phyloP scores from a whole-genome alignment of 1,284 basidiomycete genomes.

The Cutaneotrichosporon sp. region DNA sequence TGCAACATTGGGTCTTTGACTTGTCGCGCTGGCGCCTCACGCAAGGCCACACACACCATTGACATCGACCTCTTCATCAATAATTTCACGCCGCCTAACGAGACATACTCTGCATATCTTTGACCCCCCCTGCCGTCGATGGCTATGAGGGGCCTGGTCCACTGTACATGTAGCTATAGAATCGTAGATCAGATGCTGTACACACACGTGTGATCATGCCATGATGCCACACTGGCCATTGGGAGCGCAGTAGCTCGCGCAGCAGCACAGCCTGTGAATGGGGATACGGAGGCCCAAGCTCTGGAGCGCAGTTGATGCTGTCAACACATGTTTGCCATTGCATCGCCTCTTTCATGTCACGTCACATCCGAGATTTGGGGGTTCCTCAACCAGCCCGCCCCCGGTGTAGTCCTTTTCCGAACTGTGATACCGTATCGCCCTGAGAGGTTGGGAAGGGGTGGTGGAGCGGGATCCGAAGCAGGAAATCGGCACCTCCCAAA shows the following conservation, averaged over 20 bases:
- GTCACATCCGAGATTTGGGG: too few species aligned
- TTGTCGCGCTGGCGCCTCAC: constrained; percentile 1
- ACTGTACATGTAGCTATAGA: constrained; percentile 13
- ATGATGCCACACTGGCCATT: background rate
- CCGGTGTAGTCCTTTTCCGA: too few species aligned
- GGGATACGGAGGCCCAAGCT: background rate
- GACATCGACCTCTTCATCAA: background rate
- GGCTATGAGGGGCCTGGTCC: background rate
- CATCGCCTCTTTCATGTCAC: too few species aligned
- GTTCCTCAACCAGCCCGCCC: too few species aligned
- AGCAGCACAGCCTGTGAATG: background rate
- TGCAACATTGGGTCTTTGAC: background rate
- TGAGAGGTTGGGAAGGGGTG: too few species aligned
- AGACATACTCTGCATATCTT: background rate
- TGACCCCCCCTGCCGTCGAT: background rate
- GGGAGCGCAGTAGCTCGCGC: too few species aligned
- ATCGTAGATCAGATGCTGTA: constrained; percentile 8
- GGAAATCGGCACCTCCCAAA: too few species aligned
- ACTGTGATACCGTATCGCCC: too few species aligned
- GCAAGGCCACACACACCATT: background rate
- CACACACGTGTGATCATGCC: constrained; percentile 2
- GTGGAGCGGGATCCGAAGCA: too few species aligned
- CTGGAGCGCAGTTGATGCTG: too few species aligned
- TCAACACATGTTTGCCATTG: too few species aligned
- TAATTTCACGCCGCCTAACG: constrained; percentile 6